These are phyloP conservation scores for Termitomyces sp. DNA, from an alignment of 768 basidiomycete genomes.

Conservation along the genomic window DNA sequence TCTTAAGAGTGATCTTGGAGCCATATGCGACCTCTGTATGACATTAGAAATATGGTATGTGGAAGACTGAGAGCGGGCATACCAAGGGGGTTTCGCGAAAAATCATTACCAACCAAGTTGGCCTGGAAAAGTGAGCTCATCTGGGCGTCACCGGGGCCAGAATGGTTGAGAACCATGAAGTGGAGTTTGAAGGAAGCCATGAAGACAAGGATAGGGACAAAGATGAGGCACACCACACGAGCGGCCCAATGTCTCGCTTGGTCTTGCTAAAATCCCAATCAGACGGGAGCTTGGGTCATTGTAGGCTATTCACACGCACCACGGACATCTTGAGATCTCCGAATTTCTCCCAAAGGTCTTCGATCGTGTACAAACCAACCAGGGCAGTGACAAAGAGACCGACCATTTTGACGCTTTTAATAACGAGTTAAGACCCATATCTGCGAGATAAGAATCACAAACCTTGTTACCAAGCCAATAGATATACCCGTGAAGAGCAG, in stretches of 20 bases:
- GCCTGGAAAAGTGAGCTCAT: conserved; percentile 99
- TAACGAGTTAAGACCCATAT: neutral
- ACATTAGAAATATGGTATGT: neutral
- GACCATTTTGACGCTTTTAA: conserved; percentile 84
- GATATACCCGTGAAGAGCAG: conserved; percentile 87
- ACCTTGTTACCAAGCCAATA: conserved; percentile 95
- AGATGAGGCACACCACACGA: conserved; percentile 76
- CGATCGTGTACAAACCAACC: conserved; percentile 93
- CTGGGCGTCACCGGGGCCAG: conserved; percentile 95
- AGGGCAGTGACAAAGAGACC: conserved; percentile 93
- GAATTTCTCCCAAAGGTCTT: conserved; percentile 98
- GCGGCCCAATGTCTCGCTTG: conserved; percentile 92
- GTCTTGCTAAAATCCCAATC: conserved; percentile 48
- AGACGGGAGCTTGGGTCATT: neutral
- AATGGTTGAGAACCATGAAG: conserved; percentile 89
- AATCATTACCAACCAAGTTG: conserved; percentile 91
- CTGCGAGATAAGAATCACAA: conserved; percentile 3
- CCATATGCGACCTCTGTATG: conserved; percentile 78
- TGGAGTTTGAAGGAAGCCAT: conserved; percentile 94
- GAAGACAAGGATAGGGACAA: conserved; percentile 89
- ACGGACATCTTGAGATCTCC: conserved; percentile 89
- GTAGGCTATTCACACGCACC: conserved; percentile 40
- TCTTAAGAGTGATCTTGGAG: conserved; percentile 89
- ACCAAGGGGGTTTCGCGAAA: conserved; percentile 86
- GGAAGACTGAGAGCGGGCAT: conserved; percentile 12